Conservation (phyloP, 805 yeast genomes). For the Wickerhamomyces canadensis region DNA sequence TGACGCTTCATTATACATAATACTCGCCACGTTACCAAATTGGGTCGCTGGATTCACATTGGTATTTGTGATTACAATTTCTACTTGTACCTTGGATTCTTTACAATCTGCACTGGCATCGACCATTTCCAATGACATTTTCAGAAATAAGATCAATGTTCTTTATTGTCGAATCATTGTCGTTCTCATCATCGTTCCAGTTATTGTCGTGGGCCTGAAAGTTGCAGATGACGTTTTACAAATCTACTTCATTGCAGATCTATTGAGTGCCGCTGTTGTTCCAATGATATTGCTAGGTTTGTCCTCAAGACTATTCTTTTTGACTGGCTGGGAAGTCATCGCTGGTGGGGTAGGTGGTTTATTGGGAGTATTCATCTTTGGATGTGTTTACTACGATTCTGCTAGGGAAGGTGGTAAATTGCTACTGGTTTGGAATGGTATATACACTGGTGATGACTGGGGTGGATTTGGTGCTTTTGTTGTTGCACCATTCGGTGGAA, state of each 20-base stretch:
- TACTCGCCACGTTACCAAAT: constrained; percentile 66
- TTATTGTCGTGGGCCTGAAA: constrained; percentile 75
- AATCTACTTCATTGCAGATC: constrained; percentile 85
- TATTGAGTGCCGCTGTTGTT: constrained; percentile 79
- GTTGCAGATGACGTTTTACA: constrained; percentile 80
- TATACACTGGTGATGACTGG: constrained; percentile 77
- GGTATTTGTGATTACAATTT: constrained; percentile 65
- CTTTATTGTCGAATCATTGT: constrained; percentile 67
- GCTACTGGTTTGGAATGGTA: constrained; percentile 71
- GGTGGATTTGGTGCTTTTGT: constrained; percentile 93
- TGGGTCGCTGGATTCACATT: constrained; percentile 85
- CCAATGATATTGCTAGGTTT: constrained; percentile 83
- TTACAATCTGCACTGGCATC: constrained; percentile 86
- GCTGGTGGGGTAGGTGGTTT: constrained; percentile 82
- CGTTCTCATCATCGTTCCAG: constrained; percentile 76
- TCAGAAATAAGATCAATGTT: constrained; percentile 71
- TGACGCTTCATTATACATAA: constrained; percentile 63
- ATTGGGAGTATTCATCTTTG: constrained; percentile 74
- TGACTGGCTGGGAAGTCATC: constrained; percentile 77
- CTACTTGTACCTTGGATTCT: constrained; percentile 88
- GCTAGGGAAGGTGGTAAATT: constrained; percentile 76
- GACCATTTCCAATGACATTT: constrained; percentile 82
- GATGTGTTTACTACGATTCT: constrained; percentile 67
- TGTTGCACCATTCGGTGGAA: constrained; percentile 80
- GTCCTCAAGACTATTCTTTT: constrained; percentile 56